Base-by-base conservation (phyloP, 305 asterid species). In the Fraxinus angustifolia region DNA sequence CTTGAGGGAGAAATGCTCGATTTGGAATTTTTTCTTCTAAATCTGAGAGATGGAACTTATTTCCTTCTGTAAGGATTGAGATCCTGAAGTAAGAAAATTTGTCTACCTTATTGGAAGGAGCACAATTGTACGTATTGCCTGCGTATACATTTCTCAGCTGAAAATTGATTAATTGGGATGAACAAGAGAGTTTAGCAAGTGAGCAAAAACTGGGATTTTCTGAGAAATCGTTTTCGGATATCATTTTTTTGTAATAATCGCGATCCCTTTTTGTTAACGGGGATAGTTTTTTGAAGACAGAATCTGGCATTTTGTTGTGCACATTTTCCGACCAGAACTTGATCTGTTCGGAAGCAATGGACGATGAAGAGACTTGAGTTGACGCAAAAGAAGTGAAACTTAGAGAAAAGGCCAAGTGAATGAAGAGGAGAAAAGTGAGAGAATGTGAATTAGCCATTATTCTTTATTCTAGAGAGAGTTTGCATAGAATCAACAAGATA, bases 271-370 rank as follows among this genome's bases (percentile, higher is more conserved):
- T 31, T 16, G 53, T 75, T 31, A 86, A 17, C 0, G 88, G 91
- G 30, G 89, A 82, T 4, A 88, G 78, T 73, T 88, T 88, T 3
- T 80, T 78, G 34, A 81, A 77, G 77, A 88, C 73, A 76, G 85
- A 1, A 12, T 10, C 4, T 19, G 88, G 89, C 81, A 88, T 88
- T 45, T 81, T 3, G 75, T 78, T 88, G 21, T 62, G 26, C 34
- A 86, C 88, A 82, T 88, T 86, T 78, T 81, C 71, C 0, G 87
- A 82, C 89, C 91, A 88, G 30, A 82, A 86, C 36, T 76, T 86
- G 38, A 48, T 65, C 8, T 88, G 88, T 1, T 75, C 14, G 11
- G 89, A 80, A 36, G 87, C 78, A 26, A 80, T 53, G 40, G 75
- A 28, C 17, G 88, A 10, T 16, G 79, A 34, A 8, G 86, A 70